Base-by-base conservation (phyloP, 371 early-diverging fungal genomes). In the Dinochytrium kinnereticum region DNA sequence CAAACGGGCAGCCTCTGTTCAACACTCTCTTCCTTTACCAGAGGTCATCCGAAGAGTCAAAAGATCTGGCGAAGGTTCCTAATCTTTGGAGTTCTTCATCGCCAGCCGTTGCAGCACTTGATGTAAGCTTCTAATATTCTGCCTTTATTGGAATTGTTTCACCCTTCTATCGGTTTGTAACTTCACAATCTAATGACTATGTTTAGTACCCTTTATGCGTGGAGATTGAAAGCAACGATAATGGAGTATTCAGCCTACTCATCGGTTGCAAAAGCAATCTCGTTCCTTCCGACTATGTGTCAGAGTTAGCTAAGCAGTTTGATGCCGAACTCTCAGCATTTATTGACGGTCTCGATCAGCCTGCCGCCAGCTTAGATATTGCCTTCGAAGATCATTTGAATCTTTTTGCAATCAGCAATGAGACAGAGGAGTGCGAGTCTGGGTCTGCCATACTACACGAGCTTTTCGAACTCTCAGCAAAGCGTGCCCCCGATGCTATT, bases 21-120 rank as follows among this genome's bases (percentile, higher is more conserved):
- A 55, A 55, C 24, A 55, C 57, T 26, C 24, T 55, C 5, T 55
- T 55, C 21, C 26, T 55, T 19, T 55, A 55, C 57, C 57, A 55
- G 24, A 30, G 24, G 30, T 19, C 26, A 7, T 19, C 30, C 7
- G 24, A 7, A 26, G 21, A 19, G 30, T 55, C 57, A 55, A 10
- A 19, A 17, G 57, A 55, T 30, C 26, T 55, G 26, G 10, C 7
- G 15, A 26, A 24, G 5, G 26, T 10, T 55, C 57, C 21, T 17
- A 24, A 55, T 7, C 24, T 55, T 10, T 55, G 57, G 57, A 30
- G 26, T 7, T 10, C 26, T 55, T 5, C 30, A 5, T 19, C 21
- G 5, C 17, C 57, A 30, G 24, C 57, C 5, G 24, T 30, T 17
- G 57, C 57, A 24, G 26, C 57, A 15, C 24, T 55, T 15, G 57